Base-by-base conservation (phyloP, 164 flowering plant species). In the Saururus chinensis region DNA sequence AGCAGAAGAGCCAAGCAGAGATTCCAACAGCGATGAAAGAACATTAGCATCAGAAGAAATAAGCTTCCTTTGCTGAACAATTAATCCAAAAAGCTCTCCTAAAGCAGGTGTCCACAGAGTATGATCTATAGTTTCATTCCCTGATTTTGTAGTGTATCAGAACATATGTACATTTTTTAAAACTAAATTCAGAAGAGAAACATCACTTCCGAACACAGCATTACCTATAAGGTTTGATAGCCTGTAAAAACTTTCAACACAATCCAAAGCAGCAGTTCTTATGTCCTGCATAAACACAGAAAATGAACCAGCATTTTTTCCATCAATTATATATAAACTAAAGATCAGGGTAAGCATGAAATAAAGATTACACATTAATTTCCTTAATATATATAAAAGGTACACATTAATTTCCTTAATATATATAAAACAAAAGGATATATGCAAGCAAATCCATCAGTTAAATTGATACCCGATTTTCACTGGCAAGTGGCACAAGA, bases 401-500 rank as follows among this genome's bases (percentile, higher is more conserved):
- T n/a, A n/a, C n/a, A n/a, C 26, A 13, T 19, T 4, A 21, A 52
- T 52, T 19, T 52, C 19, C 9, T 19, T 1, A 14, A 26, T 30
- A 57, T 19, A 30, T 1, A 35, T 10, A 30, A 57, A 13, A 6
- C 17, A 26, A 24, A 17, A 57, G 0, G 9, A 26, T 9, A 35
- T 24, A 7, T 11, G 11, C 9, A 23, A 19, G 26, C 24, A 0
- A 20, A 45, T 0, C 21, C 48, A 24, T 41, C 8, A 56, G 19
- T 14, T 1, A 40, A 9, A 22, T 19, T 12, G 11, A 58, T 59
- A 92, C 98, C 98, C 83, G 85, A 59, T 77, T 66, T 53, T 80
- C 82, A 81, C 83, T 75, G 40, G 80, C 78, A 70, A 93, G 74
- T 60, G 96, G 90, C 65, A 92, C 82, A 64, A 92, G 80, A 71